Evolutionary conservation across 495 filamentous ascomycete species (phyloP).

Genomic region (Trichoderma asperelloides): DNA sequence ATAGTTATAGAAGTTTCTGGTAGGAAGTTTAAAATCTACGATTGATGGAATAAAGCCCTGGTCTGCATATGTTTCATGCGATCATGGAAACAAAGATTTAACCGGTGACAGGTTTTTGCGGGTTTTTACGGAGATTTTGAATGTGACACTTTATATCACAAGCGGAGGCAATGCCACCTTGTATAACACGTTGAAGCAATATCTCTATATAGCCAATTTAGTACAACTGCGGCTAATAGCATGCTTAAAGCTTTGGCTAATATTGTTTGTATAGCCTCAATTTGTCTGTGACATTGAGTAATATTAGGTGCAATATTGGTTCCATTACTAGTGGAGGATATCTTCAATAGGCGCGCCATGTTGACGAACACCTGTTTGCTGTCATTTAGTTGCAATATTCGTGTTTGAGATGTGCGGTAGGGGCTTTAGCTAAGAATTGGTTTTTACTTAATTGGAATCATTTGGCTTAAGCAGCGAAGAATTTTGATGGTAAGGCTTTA

Average conservation of each 20-base stretch:
- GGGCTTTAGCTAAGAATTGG: too few relatives aligned
- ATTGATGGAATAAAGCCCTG: not conserved
- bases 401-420: too few relatives aligned
- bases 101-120: not conserved
- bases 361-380: not conserved
- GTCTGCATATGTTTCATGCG: not conserved
- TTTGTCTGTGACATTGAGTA: not conserved
- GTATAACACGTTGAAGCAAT: not conserved
- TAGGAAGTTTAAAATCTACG: not conserved
- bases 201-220: not conserved
- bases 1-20: not conserved
- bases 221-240: not conserved
- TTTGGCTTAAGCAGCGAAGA: too few relatives aligned
- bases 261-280: not conserved
- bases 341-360: not conserved
- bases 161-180: not conserved
- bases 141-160: not conserved
- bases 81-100: not conserved
- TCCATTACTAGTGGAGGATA: not conserved
- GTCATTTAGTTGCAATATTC: too few relatives aligned
- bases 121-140: not conserved
- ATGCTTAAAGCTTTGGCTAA: conserved; percentile 4
- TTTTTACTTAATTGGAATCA: too few relatives aligned
- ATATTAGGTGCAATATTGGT: not conserved
- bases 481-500: too few relatives aligned